Evolutionary conservation across 495 filamentous ascomycete genomes (phyloP).

Genomic region (Penicillium pancosmium): DNA sequence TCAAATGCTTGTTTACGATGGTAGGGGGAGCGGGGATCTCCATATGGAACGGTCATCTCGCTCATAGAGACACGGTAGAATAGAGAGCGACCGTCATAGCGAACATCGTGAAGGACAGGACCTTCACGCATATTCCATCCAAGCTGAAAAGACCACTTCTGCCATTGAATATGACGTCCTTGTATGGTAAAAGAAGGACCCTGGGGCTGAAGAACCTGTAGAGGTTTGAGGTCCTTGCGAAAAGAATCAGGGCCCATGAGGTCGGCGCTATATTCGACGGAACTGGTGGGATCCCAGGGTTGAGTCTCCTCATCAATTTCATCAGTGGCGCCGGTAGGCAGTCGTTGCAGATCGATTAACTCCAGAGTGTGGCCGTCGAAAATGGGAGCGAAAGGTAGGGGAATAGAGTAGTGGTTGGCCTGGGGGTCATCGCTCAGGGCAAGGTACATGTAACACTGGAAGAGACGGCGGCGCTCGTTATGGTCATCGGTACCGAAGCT

Average conservation of each 20-base stretch:
- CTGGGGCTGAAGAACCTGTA: conserved; percentile 76
- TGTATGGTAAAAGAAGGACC: conserved; percentile 66
- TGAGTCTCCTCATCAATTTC: not conserved
- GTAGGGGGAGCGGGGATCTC: conserved; percentile 64
- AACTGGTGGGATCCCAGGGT: not conserved
- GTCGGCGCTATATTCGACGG: not conserved
- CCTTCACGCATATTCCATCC: conserved; percentile 69
- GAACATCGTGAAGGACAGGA: conserved; percentile 62
- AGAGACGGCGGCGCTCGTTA: conserved; percentile 11
- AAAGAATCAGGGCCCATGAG: not conserved
- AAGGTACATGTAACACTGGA: conserved; percentile 22
- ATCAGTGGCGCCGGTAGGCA: not conserved
- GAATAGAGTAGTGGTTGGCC: conserved; percentile 70
- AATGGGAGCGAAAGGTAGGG: conserved; percentile 68
- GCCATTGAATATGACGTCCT: conserved; percentile 56
- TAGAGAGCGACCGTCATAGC: conserved; percentile 65
- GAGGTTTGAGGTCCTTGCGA: conserved; percentile 53
- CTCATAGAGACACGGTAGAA: conserved; percentile 72
- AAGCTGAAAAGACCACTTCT: conserved; percentile 68
- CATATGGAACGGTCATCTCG: conserved; percentile 75
- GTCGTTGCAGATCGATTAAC: not conserved
- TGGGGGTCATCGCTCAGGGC: conserved; percentile 15
- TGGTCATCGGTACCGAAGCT: conserved; percentile 14
- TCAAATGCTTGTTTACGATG: conserved; percentile 72
- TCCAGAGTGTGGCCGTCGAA: conserved; percentile 59